Percentiles rank a stretch among this genome's conserved stretches.
These are phyloP conservation scores for Chlorella vulgaris DNA, from an alignment of 139 green algal species.

Conservation along the genomic window DNA sequence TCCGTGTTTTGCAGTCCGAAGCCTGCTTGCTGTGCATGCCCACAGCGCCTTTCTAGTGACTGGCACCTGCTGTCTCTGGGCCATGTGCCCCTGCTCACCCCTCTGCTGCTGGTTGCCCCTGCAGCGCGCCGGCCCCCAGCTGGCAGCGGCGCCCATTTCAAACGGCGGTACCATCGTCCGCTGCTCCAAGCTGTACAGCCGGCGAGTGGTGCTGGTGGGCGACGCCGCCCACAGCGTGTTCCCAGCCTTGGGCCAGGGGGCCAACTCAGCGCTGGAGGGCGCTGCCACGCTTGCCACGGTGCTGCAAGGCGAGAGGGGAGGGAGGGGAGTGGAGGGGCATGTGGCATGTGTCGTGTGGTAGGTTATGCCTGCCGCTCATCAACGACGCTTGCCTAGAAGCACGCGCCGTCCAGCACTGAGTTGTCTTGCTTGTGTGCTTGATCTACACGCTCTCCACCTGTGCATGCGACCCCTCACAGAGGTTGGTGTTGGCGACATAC, in stretches of 20 bases:
- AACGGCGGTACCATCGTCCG: constrained; percentile 17
- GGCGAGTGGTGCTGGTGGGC: constrained; percentile 56
- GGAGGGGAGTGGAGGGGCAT: not conserved
- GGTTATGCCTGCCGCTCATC: not conserved
- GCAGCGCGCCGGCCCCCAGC: constrained; percentile 2
- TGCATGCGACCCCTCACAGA: not conserved
- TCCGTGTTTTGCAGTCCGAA: too few species aligned
- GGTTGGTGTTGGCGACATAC: not conserved
- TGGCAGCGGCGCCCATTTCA: not conserved
- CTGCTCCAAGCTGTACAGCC: constrained; percentile 43
- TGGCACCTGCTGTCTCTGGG: too few species aligned
- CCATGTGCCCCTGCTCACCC: not conserved
- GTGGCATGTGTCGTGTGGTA: not conserved
- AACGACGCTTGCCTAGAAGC: not conserved
- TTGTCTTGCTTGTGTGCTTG: not conserved
- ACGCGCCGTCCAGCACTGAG: too few species aligned
- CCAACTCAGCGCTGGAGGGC: constrained; percentile 67
- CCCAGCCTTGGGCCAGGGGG: constrained; percentile 66
- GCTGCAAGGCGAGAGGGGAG: constrained; percentile 23
- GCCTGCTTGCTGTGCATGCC: too few species aligned
- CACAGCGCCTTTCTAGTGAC: too few species aligned
- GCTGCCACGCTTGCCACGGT: constrained; percentile 51
- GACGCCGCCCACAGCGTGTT: constrained; percentile 72
- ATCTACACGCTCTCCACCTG: not conserved
- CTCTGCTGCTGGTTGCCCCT: not conserved